Conservation (phyloP, 345 rosid genomes). For the Acer yangbiense region DNA sequence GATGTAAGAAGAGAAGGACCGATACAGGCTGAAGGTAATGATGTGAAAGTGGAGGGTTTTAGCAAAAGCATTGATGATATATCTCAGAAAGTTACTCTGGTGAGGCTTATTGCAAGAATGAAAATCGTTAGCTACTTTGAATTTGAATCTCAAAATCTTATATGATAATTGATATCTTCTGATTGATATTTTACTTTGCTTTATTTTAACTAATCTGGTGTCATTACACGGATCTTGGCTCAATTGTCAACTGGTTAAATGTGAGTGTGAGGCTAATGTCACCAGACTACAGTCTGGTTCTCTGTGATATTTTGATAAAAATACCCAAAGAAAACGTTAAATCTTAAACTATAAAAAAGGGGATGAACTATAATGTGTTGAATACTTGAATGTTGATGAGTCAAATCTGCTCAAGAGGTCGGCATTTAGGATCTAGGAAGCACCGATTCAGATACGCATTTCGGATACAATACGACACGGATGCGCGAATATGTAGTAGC, state of each 20-base stretch:
- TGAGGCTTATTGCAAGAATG: constrained; percentile 4
- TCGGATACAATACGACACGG: too few species aligned
- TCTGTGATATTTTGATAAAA: neutral
- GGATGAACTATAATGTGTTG: neutral
- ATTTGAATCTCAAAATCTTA: neutral
- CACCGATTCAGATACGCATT: too few species aligned
- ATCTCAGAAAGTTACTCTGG: constrained; percentile 50
- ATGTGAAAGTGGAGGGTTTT: constrained; percentile 36
- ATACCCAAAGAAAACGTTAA: neutral
- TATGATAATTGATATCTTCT: neutral
- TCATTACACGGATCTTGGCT: neutral
- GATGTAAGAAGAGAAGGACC: constrained; percentile 21
- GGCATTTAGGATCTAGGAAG: neutral
- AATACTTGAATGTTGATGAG: neutral
- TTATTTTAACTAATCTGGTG: neutral
- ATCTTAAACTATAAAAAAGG: neutral
- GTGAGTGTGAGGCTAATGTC: neutral
- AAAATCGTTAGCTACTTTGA: neutral
- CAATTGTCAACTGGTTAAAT: neutral
- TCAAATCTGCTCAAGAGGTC: neutral
- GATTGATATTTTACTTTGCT: neutral
- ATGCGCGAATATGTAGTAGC: too few species aligned
- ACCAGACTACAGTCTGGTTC: neutral
- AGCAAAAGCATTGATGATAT: constrained; percentile 41
- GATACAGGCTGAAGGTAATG: constrained; percentile 24